phyloP scores from a whole-genome alignment of 805 yeast species.

The Metahyphopichia silvanorum region DNA sequence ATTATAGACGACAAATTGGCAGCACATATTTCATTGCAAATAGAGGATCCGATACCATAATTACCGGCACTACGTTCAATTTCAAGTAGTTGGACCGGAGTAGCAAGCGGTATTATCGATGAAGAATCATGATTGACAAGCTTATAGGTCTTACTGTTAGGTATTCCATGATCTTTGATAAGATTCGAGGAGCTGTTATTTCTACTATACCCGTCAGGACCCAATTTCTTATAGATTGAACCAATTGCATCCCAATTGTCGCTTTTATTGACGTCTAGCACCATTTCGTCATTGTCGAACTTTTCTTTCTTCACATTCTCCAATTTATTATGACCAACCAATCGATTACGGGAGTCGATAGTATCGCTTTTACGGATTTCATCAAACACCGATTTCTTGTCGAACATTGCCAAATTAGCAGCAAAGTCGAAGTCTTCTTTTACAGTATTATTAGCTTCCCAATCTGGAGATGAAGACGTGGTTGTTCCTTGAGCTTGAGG shows the following conservation, averaged over 20 bases:
- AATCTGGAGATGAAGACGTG: constrained; percentile 5
- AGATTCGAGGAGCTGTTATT: constrained; percentile 7
- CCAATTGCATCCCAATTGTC: constrained; percentile 58
- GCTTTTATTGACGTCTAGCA: constrained; percentile 38
- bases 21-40: constrained; percentile 64
- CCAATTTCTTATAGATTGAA: background rate
- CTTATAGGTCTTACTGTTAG: constrained; percentile 11
- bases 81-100: constrained; percentile 77
- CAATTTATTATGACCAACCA: constrained; percentile 72
- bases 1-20: constrained; percentile 60
- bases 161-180: constrained; percentile 10
- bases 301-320: constrained; percentile 41
- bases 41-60: constrained; percentile 47
- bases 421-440: constrained; percentile 72
- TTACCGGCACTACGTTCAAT: constrained; percentile 60
- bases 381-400: constrained; percentile 74
- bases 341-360: constrained; percentile 55
- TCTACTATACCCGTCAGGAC: constrained; percentile 4
- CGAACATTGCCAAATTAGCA: constrained; percentile 76
- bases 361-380: constrained; percentile 67
- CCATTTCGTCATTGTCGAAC: constrained; percentile 72
- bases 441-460: too few species aligned
- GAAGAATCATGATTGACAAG: constrained; percentile 16
- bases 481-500: background rate
- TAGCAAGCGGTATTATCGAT: constrained; percentile 54